Conservation (phyloP, 768 basidiomycete genomes). For the Calocybe indica region DNA sequence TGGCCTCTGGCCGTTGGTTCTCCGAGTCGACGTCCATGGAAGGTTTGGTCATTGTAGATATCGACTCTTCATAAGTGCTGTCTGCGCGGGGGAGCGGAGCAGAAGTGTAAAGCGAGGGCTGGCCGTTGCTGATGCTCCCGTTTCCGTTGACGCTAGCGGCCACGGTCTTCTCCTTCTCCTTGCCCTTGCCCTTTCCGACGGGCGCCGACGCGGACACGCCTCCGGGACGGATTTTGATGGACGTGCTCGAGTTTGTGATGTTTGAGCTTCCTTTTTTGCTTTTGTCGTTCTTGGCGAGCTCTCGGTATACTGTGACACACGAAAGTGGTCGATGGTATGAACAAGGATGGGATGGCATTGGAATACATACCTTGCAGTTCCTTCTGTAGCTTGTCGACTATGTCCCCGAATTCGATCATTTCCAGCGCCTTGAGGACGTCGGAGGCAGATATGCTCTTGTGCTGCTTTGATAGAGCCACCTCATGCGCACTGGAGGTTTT, state of each 20-base stretch:
- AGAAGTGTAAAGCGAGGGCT: background rate
- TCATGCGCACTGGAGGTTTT: constrained; percentile 67
- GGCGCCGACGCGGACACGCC: constrained; percentile 19
- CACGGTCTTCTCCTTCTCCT: constrained; percentile 20
- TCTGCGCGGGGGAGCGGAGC: background rate
- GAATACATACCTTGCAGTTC: constrained; percentile 55
- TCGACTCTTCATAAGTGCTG: background rate
- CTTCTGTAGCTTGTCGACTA: constrained; percentile 52
- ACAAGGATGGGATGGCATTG: background rate
- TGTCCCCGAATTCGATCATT: constrained; percentile 67
- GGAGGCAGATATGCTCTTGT: constrained; percentile 77
- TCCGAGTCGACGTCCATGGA: constrained; percentile 12
- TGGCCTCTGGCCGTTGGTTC: constrained; percentile 26
- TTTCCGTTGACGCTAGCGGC: constrained; percentile 6
- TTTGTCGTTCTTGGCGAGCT: constrained; percentile 57
- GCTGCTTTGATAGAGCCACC: constrained; percentile 81
- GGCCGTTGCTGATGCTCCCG: background rate
- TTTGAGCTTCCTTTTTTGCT: constrained; percentile 31
- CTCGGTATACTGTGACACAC: constrained; percentile 51
- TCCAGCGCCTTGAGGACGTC: constrained; percentile 89
- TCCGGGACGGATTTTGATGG: constrained; percentile 12
- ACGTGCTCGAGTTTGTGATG: constrained; percentile 13
- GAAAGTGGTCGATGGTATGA: background rate
- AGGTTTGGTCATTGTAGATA: background rate
- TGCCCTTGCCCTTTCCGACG: constrained; percentile 19